Evolutionary conservation across 1,139 yeast genomes (phyloP).

Genomic region (Blastobotrys aristatus): DNA sequence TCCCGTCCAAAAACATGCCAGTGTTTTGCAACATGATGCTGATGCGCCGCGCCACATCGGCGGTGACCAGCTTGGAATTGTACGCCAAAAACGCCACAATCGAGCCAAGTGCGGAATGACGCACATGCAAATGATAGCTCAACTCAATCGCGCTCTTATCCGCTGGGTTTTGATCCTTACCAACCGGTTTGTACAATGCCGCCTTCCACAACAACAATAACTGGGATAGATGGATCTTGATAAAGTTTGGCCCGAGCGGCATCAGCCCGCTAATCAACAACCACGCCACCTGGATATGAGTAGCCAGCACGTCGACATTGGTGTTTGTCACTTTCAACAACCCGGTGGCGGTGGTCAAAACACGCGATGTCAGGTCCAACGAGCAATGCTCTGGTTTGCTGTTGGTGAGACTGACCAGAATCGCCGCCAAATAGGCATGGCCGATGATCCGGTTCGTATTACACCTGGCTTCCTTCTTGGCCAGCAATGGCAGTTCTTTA

Average conservation of each 20-base stretch:
- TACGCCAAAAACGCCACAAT: constrained; percentile 34
- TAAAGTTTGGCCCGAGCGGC: constrained; percentile 60
- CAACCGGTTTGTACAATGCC: constrained; percentile 49
- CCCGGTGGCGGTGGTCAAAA: constrained; percentile 33
- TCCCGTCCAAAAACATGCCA: constrained; percentile 27
- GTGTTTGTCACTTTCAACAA: constrained; percentile 30
- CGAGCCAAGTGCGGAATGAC: constrained; percentile 37
- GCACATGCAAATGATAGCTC: constrained; percentile 34
- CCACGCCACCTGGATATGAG: constrained; percentile 50
- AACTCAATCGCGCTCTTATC: constrained; percentile 32
- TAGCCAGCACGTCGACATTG: constrained; percentile 29
- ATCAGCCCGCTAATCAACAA: constrained; percentile 69
- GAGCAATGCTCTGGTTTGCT: constrained; percentile 33
- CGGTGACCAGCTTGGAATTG: constrained; percentile 35
- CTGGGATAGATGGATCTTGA: constrained; percentile 69
- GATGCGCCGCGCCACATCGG: constrained; percentile 38
- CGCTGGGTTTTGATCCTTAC: constrained; percentile 28
- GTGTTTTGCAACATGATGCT: constrained; percentile 34
- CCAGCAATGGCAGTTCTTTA: constrained; percentile 27
- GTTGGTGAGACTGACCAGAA: constrained; percentile 29
- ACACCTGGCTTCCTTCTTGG: constrained; percentile 18
- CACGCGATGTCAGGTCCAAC: constrained; percentile 32
- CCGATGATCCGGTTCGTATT: constrained; percentile 24
- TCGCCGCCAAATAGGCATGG: constrained; percentile 28
- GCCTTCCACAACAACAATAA: constrained; percentile 76